Percentiles rank a stretch among this genome's conserved stretches.
Evolutionary conservation across 345 rosid genomes (phyloP).

Genomic region (Corymbia maculata): DNA sequence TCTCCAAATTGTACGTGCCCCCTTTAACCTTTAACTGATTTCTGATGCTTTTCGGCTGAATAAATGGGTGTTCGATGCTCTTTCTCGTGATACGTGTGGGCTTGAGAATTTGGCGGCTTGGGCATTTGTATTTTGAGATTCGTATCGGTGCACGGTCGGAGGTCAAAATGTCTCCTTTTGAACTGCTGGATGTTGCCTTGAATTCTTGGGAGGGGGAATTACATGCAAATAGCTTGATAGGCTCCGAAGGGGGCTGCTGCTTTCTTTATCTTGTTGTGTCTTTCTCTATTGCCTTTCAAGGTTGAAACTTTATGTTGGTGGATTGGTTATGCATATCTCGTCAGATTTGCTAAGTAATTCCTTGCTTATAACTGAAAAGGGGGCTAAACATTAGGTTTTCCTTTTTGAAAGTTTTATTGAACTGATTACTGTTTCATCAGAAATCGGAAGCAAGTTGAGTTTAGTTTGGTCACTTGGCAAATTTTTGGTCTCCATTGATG

Average conservation of each 20-base stretch:
- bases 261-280: background rate
- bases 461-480: too few relatives aligned
- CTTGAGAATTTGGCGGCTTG: background rate
- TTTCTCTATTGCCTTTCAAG: background rate
- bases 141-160: background rate
- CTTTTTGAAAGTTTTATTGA: background rate
- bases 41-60: background rate
- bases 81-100: background rate
- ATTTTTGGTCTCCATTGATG: background rate
- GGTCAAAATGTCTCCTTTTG: background rate
- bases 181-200: background rate
- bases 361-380: background rate
- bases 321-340: background rate
- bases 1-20: constrained; percentile 52
- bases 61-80: background rate
- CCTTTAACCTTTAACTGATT: too few relatives aligned
- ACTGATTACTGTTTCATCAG: background rate
- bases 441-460: background rate
- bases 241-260: background rate
- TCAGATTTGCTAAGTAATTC: background rate
- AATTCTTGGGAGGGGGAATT: background rate
- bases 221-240: fast-evolving
- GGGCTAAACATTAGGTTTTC: background rate
- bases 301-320: background rate
- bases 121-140: background rate